Evolutionary conservation across 768 basidiomycete species (phyloP).

Genomic region (Xerocomellus chrysenteron): DNA sequence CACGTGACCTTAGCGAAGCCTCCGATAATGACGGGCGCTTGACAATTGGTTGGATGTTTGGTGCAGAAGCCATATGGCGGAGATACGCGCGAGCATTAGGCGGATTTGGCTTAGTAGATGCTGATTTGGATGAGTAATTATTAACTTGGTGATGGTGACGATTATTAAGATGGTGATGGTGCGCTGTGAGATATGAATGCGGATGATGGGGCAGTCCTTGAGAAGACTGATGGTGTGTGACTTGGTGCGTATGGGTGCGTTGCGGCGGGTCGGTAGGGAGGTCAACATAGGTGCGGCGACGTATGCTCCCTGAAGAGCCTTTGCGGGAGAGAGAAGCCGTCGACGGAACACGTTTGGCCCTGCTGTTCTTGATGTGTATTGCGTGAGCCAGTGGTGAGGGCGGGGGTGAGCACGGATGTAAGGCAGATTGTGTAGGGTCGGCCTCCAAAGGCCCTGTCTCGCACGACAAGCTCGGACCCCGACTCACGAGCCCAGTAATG

Average conservation of each 20-base stretch:
- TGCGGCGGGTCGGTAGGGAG: slow-evolving; percentile 10
- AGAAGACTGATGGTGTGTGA: slow-evolving; percentile 24
- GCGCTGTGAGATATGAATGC: slow-evolving; percentile 17
- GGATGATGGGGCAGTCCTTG: slow-evolving; percentile 23
- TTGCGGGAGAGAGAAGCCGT: slow-evolving; percentile 15
- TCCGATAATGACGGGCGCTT: slow-evolving; percentile 35
- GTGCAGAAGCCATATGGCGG: slow-evolving; percentile 70
- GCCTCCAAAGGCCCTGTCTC: slow-evolving; percentile 17
- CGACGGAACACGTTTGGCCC: slow-evolving; percentile 12
- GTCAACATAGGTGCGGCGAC: slow-evolving; percentile 12
- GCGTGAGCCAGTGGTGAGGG: slow-evolving; percentile 27
- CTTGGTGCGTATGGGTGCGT: slow-evolving; percentile 9
- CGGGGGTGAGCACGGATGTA: slow-evolving; percentile 19
- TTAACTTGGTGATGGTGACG: slow-evolving; percentile 22
- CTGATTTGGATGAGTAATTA: slow-evolving; percentile 26
- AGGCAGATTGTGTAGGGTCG: not conserved
- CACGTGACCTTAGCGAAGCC: slow-evolving; percentile 35
- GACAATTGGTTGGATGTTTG: slow-evolving; percentile 39
- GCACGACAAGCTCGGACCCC: slow-evolving; percentile 19
- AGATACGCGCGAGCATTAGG: slow-evolving; percentile 66
- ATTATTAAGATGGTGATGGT: slow-evolving; percentile 21
- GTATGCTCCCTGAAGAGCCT: slow-evolving; percentile 24
- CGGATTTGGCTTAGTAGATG: slow-evolving; percentile 21
- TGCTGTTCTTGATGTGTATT: slow-evolving; percentile 9
- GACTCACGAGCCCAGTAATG: slow-evolving; percentile 55